Evolutionary conservation across 352 stramenopile genomes (phyloP), one percentile per base, ranked within the genome.

Genomic region (Pythium utonaiense): DNA sequence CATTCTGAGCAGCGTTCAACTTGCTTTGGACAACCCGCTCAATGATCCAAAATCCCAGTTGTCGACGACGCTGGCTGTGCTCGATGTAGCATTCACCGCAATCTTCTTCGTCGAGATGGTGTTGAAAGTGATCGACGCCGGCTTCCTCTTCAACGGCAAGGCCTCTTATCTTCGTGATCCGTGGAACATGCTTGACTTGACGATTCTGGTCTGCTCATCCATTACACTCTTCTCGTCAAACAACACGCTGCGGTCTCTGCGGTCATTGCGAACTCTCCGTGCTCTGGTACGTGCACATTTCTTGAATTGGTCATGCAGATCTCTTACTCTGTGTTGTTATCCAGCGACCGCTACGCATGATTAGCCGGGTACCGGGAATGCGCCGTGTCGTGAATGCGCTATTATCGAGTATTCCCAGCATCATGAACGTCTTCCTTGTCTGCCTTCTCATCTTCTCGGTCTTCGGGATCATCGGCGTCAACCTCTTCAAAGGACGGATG

Each of bases 381-480:
- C 77, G 83, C 48, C 56, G 90, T 1, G 83, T 95, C 2, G 80
- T 98, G 13, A 88, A 93, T 38, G 73, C 83, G 1, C 60, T 96
- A 36, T 57, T 96, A 5, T 71, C 72, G 16, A 86, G 78, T 53
- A 88, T 96, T 40, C 85, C 83, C 12, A 74, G 67, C 48, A 86
- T 95, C 44, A 64, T 90, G 51, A 94, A 95, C 57, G 74, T 95
- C 0, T 72, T 82, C 14, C 62, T 94, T 40, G 75, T 98, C 1
- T 95, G 86, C 55, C 88, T 88, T 17, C 81, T 97, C 28, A 96
- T 97, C 60, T 83, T 86, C 53, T 89, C 96, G 36, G 84, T 97
- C 55, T 91, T 90, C 57, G 87, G 93, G 1, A 90, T 85, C 58
- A 65, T 81, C 14, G 69, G 67, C 16, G 67, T 76, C 17, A 77